Base-by-base conservation (phyloP, 805 yeast species). In the Lipomyces mesembrius region DNA sequence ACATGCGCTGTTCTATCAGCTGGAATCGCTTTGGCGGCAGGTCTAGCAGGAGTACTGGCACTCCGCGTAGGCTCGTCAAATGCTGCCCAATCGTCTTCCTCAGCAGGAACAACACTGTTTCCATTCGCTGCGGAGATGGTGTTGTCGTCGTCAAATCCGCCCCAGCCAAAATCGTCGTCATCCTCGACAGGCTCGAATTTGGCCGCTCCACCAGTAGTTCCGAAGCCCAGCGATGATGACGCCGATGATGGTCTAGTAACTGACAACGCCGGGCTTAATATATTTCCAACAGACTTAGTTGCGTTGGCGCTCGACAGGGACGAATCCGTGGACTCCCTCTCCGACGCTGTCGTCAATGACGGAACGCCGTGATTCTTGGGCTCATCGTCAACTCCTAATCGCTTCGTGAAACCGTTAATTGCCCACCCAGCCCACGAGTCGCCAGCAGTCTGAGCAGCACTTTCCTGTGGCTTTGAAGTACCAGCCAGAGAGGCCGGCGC, bases 121-220 rank as follows among this genome's bases (percentile, higher is more conserved):
- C 64, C 70, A 34, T 60, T 57, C 14, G 53, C 32, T 29, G 64
- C 65, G 43, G 65, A 35, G 11, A 57, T 66, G 57, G 66, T 53
- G 5, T 58, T 66, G 56, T 67, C 57, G n/a, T 49, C 67, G 32
- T 67, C 71, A 32, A 63, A 51, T 8, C 49, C 70, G 35, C 71
- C 77, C 78, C 81, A 78, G 20, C 74, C 78, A 39, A 73, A 79
- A n/a, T 71, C 74, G 32, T 70, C 77, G n/a, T 69, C 72, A 49
- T 71, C 75, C n/a, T 70, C 74, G n/a, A 58, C 71, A 17, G 70
- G 73, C 54, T 69, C 74, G 12, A 63, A 60, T 14, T 57, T 63
- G 35, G 63, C 61, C 43, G 59, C 25, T 7, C 22, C 43, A 20
- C 43, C 57, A 25, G 51, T 57, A 54, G 67, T 63, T 25, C 63